phyloP scores from a whole-genome alignment of 352 stramenopile species.

The Achlya hypogyna region DNA sequence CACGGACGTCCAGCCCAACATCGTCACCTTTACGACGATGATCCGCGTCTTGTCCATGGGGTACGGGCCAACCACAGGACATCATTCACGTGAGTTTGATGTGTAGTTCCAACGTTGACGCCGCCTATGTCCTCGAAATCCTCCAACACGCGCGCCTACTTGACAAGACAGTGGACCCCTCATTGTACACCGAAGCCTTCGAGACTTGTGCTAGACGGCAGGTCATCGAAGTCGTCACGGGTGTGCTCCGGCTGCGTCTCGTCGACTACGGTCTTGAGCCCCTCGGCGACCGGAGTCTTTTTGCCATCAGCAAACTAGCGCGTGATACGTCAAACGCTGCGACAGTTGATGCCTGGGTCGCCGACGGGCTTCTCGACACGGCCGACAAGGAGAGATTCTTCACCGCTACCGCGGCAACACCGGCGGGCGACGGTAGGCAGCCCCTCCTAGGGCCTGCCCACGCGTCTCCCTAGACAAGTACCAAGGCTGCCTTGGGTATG shows the following conservation, averaged over 20 bases:
- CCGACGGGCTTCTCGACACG: not conserved
- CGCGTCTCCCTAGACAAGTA: constrained; percentile 30
- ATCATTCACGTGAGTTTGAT: not conserved
- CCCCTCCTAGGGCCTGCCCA: too few relatives aligned
- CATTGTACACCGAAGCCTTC: constrained; percentile 48
- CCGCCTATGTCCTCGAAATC: constrained; percentile 36
- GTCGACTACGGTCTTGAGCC: not conserved
- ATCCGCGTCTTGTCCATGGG: constrained; percentile 34
- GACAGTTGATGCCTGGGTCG: not conserved
- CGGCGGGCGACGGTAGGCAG: not conserved
- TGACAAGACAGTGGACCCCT: constrained; percentile 50
- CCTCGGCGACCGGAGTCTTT: not conserved
- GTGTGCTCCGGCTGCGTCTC: not conserved
- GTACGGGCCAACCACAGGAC: not conserved
- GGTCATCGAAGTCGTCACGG: not conserved
- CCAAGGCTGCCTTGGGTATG: constrained; percentile 45
- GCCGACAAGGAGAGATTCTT: not conserved
- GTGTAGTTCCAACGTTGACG: constrained; percentile 19
- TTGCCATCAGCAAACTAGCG: not conserved
- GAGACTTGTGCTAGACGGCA: constrained; percentile 33
- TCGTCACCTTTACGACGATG: constrained; percentile 69
- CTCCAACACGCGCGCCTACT: constrained; percentile 32
- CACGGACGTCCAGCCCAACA: constrained; percentile 51
- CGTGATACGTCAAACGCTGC: not conserved
- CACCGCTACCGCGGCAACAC: not conserved